Evolutionary conservation across 768 basidiomycete genomes (phyloP).

Genomic region (Tricholoma hemisulphureum): DNA sequence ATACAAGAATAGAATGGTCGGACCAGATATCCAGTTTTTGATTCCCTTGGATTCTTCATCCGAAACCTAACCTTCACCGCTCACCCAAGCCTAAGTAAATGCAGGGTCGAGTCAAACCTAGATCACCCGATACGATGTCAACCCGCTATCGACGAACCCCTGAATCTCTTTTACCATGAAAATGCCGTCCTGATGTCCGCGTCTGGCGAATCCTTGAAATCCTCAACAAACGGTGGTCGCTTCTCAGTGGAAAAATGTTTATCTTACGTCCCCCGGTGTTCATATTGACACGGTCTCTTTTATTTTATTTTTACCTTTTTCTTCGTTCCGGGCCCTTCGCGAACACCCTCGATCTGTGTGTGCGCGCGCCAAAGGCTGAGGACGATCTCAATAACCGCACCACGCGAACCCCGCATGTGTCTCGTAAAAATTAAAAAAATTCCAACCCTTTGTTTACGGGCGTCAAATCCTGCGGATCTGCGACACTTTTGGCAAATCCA

Average conservation of each 20-base stretch:
- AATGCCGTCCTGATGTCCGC: constrained; percentile 4
- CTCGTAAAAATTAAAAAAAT: background rate
- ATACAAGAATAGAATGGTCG: background rate
- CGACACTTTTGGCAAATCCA: constrained; percentile 1
- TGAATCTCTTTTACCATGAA: background rate
- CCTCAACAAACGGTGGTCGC: constrained; percentile 1
- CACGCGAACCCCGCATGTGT: background rate
- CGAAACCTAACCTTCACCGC: constrained; percentile 1
- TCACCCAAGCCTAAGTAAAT: background rate
- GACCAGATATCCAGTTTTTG: background rate
- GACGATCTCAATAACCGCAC: background rate
- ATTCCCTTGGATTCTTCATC: constrained; percentile 4
- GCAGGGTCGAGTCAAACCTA: background rate
- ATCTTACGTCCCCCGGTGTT: constrained; percentile 1
- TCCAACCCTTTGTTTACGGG: background rate
- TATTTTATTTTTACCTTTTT: constrained; percentile 1
- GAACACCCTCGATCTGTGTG: background rate
- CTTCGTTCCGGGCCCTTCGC: constrained; percentile 4
- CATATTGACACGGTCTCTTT: constrained; percentile 2
- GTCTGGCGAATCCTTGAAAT: background rate
- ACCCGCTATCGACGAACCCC: background rate
- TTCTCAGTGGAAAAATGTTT: background rate
- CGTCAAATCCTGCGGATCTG: background rate
- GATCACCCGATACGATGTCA: background rate
- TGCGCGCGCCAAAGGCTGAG: background rate